Evolutionary conservation across 73 alveolate genomes (phyloP).

Genomic region (Tetrahymena elliotti): DNA sequence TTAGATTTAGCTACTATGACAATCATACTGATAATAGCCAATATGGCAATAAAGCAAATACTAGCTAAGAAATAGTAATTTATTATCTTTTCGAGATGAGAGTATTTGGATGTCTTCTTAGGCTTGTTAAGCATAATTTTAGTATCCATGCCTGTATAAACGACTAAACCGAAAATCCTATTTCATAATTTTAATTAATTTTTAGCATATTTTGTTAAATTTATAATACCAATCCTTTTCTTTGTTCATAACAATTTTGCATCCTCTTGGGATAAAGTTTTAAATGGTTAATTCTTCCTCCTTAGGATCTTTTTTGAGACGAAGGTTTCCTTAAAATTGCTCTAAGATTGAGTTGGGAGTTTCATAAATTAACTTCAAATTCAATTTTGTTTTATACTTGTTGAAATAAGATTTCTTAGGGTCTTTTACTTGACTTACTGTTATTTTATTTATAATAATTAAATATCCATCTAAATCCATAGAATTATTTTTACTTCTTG

Average conservation of each 20-base stretch:
- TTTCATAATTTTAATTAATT: background rate
- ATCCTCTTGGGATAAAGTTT: conserved; percentile 35
- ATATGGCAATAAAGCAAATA: background rate
- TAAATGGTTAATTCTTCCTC: conserved; percentile 14
- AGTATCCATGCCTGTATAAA: conserved; percentile 28
- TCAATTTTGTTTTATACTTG: conserved; percentile 14
- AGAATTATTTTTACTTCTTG: background rate
- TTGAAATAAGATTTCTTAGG: conserved; percentile 9
- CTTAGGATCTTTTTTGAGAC: conserved; percentile 38
- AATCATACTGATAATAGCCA: background rate
- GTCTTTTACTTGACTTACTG: background rate
- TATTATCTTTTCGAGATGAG: background rate
- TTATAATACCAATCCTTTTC: background rate
- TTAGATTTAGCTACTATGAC: conserved; percentile 31
- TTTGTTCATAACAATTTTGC: conserved; percentile 15
- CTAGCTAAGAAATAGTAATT: background rate
- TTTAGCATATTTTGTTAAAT: background rate
- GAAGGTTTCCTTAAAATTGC: conserved; percentile 11
- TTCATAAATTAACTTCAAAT: conserved; percentile 23
- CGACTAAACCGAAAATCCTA: conserved; percentile 38
- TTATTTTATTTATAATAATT: background rate
- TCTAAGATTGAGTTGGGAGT: conserved; percentile 14
- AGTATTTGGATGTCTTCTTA: background rate
- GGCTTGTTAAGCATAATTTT: conserved; percentile 13
- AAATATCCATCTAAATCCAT: background rate